Conservation (phyloP, 1,139 yeast genomes). For the Scheffersomyces cryptocercus region DNA sequence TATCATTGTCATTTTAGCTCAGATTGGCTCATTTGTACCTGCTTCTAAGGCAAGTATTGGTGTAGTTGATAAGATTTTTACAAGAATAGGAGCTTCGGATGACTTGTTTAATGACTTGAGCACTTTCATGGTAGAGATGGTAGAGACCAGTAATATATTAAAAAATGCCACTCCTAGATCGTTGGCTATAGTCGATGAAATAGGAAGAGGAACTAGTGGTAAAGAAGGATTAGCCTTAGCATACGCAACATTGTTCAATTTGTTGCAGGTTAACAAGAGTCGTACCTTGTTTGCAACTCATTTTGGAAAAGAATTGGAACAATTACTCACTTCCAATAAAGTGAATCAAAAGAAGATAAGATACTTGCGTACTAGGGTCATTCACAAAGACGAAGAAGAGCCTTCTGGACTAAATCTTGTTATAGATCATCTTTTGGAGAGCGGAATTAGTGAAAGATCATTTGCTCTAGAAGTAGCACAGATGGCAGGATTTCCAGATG, state of each 20-base stretch:
- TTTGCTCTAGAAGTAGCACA: conserved; percentile 86
- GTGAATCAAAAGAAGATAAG: conserved; percentile 35
- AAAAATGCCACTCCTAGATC: conserved; percentile 75
- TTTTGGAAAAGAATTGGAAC: conserved; percentile 69
- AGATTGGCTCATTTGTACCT: conserved; percentile 88
- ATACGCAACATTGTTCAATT: conserved; percentile 68
- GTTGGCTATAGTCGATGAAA: conserved; percentile 87
- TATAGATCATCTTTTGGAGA: conserved; percentile 64
- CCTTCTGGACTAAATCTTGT: conserved; percentile 21
- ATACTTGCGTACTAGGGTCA: conserved; percentile 55
- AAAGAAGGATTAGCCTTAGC: conserved; percentile 91
- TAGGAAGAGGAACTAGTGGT: conserved; percentile 95
- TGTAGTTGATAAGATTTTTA: conserved; percentile 80
- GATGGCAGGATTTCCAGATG: conserved; percentile 77
- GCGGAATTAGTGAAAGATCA: conserved; percentile 76
- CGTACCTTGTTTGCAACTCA: conserved; percentile 92
- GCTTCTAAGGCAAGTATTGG: conserved; percentile 74
- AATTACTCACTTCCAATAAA: conserved; percentile 22
- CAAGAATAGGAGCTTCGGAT: conserved; percentile 91
- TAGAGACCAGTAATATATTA: conserved; percentile 84
- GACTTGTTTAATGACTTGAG: conserved; percentile 84
- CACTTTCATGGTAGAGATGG: conserved; percentile 97
- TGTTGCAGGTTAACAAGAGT: conserved; percentile 60
- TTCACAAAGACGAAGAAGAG: conserved; percentile 10
- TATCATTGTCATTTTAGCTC: conserved; percentile 78